Base-by-base conservation (phyloP, 306 rosid species). In the Ochetophila trinervis region DNA sequence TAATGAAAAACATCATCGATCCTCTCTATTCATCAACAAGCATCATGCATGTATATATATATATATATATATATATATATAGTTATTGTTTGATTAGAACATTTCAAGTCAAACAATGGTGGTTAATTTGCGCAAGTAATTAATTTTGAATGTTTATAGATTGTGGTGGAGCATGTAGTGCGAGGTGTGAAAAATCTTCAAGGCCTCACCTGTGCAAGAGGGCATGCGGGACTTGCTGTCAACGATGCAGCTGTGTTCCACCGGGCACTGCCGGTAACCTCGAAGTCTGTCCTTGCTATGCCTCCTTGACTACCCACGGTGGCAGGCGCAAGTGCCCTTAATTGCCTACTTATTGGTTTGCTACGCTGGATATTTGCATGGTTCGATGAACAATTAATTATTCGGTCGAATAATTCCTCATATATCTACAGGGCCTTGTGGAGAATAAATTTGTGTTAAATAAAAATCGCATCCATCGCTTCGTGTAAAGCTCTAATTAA, bases 291-390 rank as follows among this genome's bases (percentile, higher is more conserved):
- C 75, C 86, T 6, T 83, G 91, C 57, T 83, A 86, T 58, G 80
- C 84, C 56, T 61, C 45, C 53, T 32, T 72, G 77, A 85, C 79
- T 48, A 80, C 91, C 57, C 87, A 47, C 57, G 80, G 74, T 2
- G 82, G 80, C 63, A 68, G 14, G 57, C 86, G 27, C 73, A 85
- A 85, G 76, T 85, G 91, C 63, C 91, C 87, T 42, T 85, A 23
- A 66, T 40, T 8, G 32, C 32, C 32, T 1, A 27, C 32, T 27
- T 27, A 27, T 1, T 27, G 4, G 32, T 27, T n/a, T 27, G 32
- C 32, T 2, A 27, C 32, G 4, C 32, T 27, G 32, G 32, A 27
- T 27, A 27, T 27, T 27, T 27, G 32, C 32, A 27, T 27, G 32
- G 32, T n/a, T n/a, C n/a, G n/a, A 27, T 27, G 32, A 27, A 27